Evolutionary conservation across 805 yeast genomes (phyloP).

Genomic region (Clavispora asparagi): DNA sequence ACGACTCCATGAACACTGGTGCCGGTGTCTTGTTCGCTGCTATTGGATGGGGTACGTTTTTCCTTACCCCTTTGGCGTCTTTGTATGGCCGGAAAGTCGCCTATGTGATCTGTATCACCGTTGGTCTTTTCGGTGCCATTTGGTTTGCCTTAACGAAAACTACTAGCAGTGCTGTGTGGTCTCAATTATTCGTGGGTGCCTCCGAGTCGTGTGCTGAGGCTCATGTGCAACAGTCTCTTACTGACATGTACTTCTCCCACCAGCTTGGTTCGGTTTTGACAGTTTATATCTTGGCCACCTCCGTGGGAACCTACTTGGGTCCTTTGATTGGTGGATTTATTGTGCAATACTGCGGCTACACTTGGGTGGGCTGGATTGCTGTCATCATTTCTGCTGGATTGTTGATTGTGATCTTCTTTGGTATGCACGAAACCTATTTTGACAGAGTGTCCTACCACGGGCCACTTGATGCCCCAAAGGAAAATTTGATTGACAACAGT

Average conservation of each 20-base stretch:
- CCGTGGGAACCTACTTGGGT: conserved; percentile 74
- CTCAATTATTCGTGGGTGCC: conserved; percentile 75
- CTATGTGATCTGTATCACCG: conserved; percentile 52
- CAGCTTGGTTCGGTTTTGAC: conserved; percentile 72
- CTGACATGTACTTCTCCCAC: conserved; percentile 75
- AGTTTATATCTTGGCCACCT: conserved; percentile 66
- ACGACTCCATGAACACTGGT: conserved; percentile 69
- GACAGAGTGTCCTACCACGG: conserved; percentile 36
- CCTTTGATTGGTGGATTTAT: conserved; percentile 77
- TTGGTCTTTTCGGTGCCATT: conserved; percentile 60
- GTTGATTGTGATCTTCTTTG: conserved; percentile 48
- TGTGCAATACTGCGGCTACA: conserved; percentile 53
- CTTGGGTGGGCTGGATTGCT: conserved; percentile 78
- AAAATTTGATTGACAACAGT: neutral
- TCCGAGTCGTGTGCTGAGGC: conserved; percentile 76
- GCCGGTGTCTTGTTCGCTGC: conserved; percentile 73
- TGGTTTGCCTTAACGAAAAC: conserved; percentile 61
- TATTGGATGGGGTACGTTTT: conserved; percentile 59
- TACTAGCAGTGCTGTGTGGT: conserved; percentile 65
- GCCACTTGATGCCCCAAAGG: neutral
- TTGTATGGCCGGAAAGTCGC: conserved; percentile 65
- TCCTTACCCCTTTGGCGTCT: conserved; percentile 64
- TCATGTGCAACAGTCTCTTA: conserved; percentile 58
- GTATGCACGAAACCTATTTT: conserved; percentile 66
- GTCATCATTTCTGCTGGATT: conserved; percentile 48